phyloP scores from a whole-genome alignment of 139 green algal species.

The Tetratostichococcus sp. region DNA sequence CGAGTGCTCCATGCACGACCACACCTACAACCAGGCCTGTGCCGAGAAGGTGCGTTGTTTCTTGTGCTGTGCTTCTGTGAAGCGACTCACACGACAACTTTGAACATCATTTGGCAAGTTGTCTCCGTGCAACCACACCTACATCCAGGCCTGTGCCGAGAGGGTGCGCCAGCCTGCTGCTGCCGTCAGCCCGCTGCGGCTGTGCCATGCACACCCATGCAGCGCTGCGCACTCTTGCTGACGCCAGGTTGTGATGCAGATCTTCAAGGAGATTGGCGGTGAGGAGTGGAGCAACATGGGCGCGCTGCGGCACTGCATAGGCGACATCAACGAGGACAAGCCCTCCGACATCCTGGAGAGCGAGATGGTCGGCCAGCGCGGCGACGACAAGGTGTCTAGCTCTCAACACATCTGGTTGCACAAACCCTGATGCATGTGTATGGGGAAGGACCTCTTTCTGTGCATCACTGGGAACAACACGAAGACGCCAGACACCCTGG shows the following conservation, averaged over 20 bases:
- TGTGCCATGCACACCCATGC: not conserved
- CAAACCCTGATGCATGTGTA: too few relatives aligned
- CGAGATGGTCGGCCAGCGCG: conserved; percentile 66
- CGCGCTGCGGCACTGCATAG: conserved; percentile 49
- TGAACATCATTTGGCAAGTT: conserved; percentile 47
- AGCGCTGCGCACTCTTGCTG: not conserved
- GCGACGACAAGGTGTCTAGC: conserved; percentile 6
- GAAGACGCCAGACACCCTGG: too few relatives aligned
- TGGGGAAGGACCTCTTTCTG: too few relatives aligned
- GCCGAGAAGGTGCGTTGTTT: conserved; percentile 48
- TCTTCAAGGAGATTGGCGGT: conserved; percentile 49
- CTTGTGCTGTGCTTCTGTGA: too few relatives aligned
- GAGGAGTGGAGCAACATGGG: conserved; percentile 26
- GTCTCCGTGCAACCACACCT: conserved; percentile 67
- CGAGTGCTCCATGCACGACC: conserved; percentile 63
- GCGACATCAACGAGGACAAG: conserved; percentile 38
- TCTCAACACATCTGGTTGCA: not conserved
- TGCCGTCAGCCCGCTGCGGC: not conserved
- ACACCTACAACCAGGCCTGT: conserved; percentile 69
- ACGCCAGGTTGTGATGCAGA: conserved; percentile 12
- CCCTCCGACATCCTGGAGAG: conserved; percentile 61
- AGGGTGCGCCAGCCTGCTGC: conserved; percentile 36
- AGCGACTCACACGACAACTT: not conserved
- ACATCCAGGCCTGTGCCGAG: conserved; percentile 71
- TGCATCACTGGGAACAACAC: too few relatives aligned